Percentiles rank a stretch among this genome's conserved stretches.
These are phyloP conservation scores for Eimeria praecox DNA, from an alignment of 169 alveolate species.

Conservation along the genomic window DNA sequence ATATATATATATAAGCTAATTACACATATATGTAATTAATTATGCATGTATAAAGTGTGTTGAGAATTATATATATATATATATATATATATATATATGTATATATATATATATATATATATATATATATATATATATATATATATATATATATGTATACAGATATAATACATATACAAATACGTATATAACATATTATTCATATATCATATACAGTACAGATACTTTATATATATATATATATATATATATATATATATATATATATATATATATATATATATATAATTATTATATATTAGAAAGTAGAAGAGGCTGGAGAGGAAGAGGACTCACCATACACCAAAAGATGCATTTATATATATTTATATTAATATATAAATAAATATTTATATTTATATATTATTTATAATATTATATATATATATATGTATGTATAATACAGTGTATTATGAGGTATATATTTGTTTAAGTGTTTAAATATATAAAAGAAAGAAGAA, in stretches of 20 bases:
- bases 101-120: neutral
- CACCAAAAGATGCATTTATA: neutral
- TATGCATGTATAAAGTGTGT: no score
- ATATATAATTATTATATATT: neutral
- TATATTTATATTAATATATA: neutral
- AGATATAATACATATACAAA: no score
- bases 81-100: constrained; percentile 11
- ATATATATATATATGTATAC: no score
- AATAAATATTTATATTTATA: no score
- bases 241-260: neutral
- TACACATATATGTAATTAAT: no score
- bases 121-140: neutral
- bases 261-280: neutral
- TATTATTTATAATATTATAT: neutral
- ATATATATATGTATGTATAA: no score
- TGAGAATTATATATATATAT: no score
- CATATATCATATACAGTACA: neutral
- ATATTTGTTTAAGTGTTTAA: no score
- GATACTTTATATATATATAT: neutral
- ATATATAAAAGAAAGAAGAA: no score
- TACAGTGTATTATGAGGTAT: no score
- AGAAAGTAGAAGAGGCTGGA: neutral
- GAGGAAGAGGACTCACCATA: neutral
- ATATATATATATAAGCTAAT: neutral
- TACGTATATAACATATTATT: no score